These are phyloP conservation scores for Cystofilobasidium capitatum DNA, from an alignment of 768 basidiomycete species.

Conservation along the genomic window DNA sequence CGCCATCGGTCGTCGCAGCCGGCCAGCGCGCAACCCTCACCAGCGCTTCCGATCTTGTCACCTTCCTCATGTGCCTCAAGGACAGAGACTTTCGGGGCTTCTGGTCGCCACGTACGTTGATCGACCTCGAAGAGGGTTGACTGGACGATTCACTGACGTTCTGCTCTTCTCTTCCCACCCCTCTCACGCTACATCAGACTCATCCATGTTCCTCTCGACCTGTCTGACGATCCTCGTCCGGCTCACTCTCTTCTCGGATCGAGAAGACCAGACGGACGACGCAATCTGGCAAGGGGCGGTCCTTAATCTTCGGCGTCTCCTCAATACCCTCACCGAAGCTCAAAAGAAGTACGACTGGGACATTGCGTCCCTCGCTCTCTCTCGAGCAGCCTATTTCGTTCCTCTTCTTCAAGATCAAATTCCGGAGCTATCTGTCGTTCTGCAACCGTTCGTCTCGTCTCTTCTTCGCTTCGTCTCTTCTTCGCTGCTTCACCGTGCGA, in stretches of 20 bases:
- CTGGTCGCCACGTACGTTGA: background rate
- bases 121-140: no score
- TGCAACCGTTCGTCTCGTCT: no score
- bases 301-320: background rate
- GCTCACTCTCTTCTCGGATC: background rate
- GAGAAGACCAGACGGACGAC: background rate
- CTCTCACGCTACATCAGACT: background rate
- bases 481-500: no score
- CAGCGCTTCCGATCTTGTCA: background rate
- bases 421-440: background rate
- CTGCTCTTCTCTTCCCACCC: no score
- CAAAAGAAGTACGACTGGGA: background rate
- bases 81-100: background rate
- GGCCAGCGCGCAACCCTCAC: background rate
- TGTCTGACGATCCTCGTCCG: background rate
- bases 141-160: no score
- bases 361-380: background rate
- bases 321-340: background rate
- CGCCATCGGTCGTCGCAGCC: background rate
- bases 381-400: background rate
- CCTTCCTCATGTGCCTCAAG: background rate
- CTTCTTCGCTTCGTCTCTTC: no score
- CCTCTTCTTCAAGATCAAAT: background rate
- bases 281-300: background rate
- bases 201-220: background rate